Conservation (phyloP, 495 filamentous ascomycete genomes). For the Poronia punctata region DNA sequence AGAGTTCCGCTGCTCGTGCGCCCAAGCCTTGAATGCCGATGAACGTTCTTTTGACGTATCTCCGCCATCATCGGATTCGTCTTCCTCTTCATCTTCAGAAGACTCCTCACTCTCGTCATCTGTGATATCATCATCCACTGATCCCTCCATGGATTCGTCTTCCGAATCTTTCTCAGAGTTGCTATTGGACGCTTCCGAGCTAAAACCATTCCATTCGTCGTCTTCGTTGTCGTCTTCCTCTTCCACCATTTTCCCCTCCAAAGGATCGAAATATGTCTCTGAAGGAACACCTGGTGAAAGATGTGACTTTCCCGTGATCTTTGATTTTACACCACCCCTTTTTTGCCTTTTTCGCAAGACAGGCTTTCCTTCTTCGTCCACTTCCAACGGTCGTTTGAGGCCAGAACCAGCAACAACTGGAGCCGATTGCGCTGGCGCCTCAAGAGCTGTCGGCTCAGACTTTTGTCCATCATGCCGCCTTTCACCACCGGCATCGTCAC, state of each 20-base stretch:
- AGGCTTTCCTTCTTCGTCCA: slow-evolving; percentile 69
- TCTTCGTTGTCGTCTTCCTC: slow-evolving; percentile 17
- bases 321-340: slow-evolving; percentile 46
- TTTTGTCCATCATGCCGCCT: neutral
- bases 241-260: slow-evolving; percentile 22
- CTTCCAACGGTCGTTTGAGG: slow-evolving; percentile 76
- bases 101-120: slow-evolving; percentile 10
- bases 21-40: slow-evolving; percentile 92
- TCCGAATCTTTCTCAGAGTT: slow-evolving; percentile 12
- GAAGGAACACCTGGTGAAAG: slow-evolving; percentile 42
- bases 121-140: slow-evolving; percentile 1
- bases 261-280: slow-evolving; percentile 50
- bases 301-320: slow-evolving; percentile 26
- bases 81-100: slow-evolving; percentile 15
- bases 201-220: slow-evolving; percentile 37
- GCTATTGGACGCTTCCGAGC: slow-evolving; percentile 14
- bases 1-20: slow-evolving; percentile 75
- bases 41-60: slow-evolving; percentile 37
- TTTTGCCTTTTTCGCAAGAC: slow-evolving; percentile 65
- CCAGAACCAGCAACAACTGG: slow-evolving; percentile 56
- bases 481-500: neutral
- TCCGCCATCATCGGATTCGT: slow-evolving; percentile 20
- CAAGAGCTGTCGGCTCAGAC: neutral
- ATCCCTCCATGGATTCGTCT: slow-evolving; percentile 13
- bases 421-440: neutral